Conservation (phyloP, 129 eudicot genomes). For the Flaveria brownii region DNA sequence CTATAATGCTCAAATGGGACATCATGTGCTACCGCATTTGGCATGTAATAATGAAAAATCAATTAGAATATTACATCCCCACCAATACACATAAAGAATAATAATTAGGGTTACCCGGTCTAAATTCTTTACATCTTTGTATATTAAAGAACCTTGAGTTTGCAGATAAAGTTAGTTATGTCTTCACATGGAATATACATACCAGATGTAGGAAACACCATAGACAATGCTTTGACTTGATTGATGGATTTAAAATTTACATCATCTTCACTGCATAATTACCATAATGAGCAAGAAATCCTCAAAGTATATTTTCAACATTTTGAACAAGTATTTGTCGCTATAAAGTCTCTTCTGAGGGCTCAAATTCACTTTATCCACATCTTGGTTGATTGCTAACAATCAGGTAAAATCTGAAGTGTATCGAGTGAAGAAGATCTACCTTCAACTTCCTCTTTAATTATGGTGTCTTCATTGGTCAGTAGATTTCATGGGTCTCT, state of each 20-base stretch:
- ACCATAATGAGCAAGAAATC: neutral
- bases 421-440: neutral
- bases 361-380: neutral
- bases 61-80: neutral
- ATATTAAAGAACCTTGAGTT: neutral
- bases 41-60: conserved; percentile 14
- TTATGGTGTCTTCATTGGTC: no score
- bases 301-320: neutral
- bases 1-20: neutral
- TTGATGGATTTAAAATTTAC: neutral
- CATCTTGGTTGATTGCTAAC: conserved; percentile 2
- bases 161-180: neutral
- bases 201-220: neutral
- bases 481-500: no score
- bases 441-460: no score
- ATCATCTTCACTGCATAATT: neutral
- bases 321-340: neutral
- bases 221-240: neutral
- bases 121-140: neutral
- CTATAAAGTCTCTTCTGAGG: neutral
- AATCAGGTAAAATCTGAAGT: neutral
- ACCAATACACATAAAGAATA: neutral
- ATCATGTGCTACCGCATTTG: conserved; percentile 10
- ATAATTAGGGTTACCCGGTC: neutral
- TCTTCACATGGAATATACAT: neutral